Base-by-base conservation (phyloP, 2,329 filamentous ascomycete species). In the Beauveria sp. region DNA sequence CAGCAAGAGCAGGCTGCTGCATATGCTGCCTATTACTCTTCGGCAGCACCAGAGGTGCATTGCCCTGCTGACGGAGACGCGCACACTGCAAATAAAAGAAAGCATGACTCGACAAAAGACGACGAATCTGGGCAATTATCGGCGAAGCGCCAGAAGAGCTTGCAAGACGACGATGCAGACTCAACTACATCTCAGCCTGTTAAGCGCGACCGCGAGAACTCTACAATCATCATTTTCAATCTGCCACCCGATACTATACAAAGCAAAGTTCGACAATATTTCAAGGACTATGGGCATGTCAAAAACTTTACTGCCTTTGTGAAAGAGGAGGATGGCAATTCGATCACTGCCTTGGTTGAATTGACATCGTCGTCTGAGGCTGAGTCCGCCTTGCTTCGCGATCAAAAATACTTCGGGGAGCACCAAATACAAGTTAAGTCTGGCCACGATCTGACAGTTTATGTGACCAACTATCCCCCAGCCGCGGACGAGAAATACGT, bases 151-250 rank as follows among this genome's bases (percentile, higher is more conserved):
- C 79, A 82, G 41, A 91, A 80, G 69, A 79, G 74, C 63, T 75
- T 76, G 37, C 65, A 70, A 3, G 66, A 67, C 7, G 71, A 71
- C 28, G 71, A 75, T 14, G 44, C 56, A 9, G 53, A 61, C 6
- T 20, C 64, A 5, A 5, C 61, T 14, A n/a, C 50, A 8, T 16
- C 58, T 2, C 62, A 69, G 24, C 69, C 79, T 63, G 71, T 80
- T 34, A 93, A 91, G 72, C 87, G 94, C 60, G 92, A 99, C 73
- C 87, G 94, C 47, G 94, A 99, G 70, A 89, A 97, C 72, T 88
- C 91, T 0, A 92, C 90, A 0, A 82, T 97, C 53, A 84, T 96
- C 58, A 87, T 96, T 4, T 86, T 84, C 55, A 89, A 92, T 66
- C 75, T 99, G 26, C 92, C 94, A 2, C 67, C 71, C 3, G 83